Evolutionary conservation across 78 protist genomes (phyloP).

Genomic region (Chrysochromulina parva): DNA sequence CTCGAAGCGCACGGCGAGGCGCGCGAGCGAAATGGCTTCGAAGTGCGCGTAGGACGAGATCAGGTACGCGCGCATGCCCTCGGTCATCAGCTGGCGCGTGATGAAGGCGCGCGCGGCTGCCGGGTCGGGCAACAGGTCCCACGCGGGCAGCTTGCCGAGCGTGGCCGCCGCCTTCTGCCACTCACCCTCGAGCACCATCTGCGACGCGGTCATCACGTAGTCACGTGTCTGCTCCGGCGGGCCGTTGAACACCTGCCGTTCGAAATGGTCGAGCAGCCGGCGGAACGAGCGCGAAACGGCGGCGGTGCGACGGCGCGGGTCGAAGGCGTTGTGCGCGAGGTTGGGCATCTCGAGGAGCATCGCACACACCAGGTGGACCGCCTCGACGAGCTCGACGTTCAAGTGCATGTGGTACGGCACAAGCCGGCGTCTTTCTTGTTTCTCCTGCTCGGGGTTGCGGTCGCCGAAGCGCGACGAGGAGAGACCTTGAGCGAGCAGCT

Average conservation of each 20-base stretch:
- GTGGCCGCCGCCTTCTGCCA: constrained; percentile 61
- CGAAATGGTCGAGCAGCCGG: constrained; percentile 73
- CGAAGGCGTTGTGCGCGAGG: constrained; percentile 44
- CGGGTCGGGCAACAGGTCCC: constrained; percentile 64
- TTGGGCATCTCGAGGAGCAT: constrained; percentile 88
- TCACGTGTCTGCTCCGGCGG: constrained; percentile 92
- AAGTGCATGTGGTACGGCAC: constrained; percentile 96
- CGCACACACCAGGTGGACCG: constrained; percentile 78
- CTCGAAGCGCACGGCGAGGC: constrained; percentile 60
- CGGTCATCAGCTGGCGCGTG: constrained; percentile 63
- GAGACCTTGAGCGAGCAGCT: constrained; percentile 89
- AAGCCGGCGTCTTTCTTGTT: constrained; percentile 70
- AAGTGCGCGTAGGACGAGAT: constrained; percentile 56
- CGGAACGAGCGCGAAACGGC: constrained; percentile 73
- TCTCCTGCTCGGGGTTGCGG: constrained; percentile 69
- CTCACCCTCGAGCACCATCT: constrained; percentile 74
- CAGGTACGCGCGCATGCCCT: constrained; percentile 74
- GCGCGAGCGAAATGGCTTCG: constrained; percentile 53
- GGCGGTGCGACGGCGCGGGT: not conserved
- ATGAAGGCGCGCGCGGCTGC: constrained; percentile 46
- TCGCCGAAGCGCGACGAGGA: constrained; percentile 38
- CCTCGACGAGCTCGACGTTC: constrained; percentile 88
- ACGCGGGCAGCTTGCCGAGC: constrained; percentile 51
- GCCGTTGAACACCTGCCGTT: constrained; percentile 71
- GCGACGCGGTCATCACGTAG: constrained; percentile 67